Evolutionary conservation across 2,329 filamentous ascomycete species (phyloP).

Genomic region (Fusarium concolor): DNA sequence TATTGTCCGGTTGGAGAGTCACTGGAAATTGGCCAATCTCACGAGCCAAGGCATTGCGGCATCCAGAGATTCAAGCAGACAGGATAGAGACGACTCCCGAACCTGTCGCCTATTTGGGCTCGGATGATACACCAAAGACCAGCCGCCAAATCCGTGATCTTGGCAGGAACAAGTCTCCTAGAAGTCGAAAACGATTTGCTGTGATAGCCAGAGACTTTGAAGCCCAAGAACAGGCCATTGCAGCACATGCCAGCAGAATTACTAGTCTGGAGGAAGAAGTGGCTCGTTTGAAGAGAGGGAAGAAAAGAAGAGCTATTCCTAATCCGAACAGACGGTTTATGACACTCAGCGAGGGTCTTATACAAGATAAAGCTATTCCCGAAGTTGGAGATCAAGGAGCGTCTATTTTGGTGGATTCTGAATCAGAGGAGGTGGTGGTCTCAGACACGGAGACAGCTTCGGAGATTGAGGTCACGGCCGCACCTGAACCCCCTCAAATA

Average conservation of each 20-base stretch:
- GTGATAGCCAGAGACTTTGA: conserved; percentile 3
- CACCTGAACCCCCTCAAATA: no score
- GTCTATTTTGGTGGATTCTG: not conserved
- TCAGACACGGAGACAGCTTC: no score
- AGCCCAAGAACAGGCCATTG: not conserved
- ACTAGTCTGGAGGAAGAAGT: conserved; percentile 19
- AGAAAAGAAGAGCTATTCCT: conserved; percentile 25
- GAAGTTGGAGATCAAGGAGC: not conserved
- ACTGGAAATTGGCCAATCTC: conserved; percentile 26
- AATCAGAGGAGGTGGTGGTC: no score
- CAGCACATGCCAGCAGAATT: conserved; percentile 3
- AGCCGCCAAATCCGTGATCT: conserved; percentile 15
- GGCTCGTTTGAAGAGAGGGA: conserved; percentile 14
- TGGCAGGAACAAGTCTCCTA: not conserved
- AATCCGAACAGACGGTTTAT: conserved; percentile 26
- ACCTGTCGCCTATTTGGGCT: conserved; percentile 10
- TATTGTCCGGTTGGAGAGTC: conserved; percentile 24
- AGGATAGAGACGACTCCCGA: conserved; percentile 18
- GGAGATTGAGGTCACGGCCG: no score
- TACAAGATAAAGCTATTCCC: not conserved
- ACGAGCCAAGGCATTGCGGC: conserved; percentile 6
- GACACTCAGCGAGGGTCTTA: conserved; percentile 7
- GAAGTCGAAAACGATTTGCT: not conserved
- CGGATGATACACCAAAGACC: conserved; percentile 10
- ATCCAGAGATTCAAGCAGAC: conserved; percentile 23